Conservation (phyloP, 257 asterid species). For the Solanum microdontum region DNA sequence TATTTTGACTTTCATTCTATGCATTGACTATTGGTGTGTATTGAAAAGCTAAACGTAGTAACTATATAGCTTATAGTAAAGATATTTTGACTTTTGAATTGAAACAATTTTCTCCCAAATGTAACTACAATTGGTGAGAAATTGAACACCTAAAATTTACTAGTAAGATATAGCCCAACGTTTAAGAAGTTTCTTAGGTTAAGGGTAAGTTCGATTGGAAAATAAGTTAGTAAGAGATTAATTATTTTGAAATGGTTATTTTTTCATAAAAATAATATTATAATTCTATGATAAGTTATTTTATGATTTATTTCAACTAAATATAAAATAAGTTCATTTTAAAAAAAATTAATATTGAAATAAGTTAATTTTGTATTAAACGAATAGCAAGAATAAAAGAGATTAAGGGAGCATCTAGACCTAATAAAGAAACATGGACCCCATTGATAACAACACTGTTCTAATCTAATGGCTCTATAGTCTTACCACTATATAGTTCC, state of each 20-base stretch:
- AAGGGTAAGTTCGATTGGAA: not conserved
- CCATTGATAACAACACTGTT: not conserved
- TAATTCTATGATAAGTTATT: not conserved
- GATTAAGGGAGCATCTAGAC: too few relatives aligned
- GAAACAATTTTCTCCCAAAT: not conserved
- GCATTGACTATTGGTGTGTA: not conserved
- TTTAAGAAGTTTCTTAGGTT: not conserved
- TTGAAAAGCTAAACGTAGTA: not conserved
- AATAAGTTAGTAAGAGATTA: not conserved
- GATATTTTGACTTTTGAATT: not conserved
- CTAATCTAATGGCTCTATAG: not conserved
- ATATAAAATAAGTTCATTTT: too few relatives aligned
- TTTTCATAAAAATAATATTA: too few relatives aligned
- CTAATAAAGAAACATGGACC: not conserved
- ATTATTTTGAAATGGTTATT: too few relatives aligned
- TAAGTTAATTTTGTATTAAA: too few relatives aligned
- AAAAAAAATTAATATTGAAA: too few relatives aligned
- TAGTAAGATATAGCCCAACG: not conserved
- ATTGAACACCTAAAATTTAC: not conserved
- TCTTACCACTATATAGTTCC: not conserved
- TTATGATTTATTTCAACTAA: too few relatives aligned
- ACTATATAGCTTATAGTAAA: not conserved
- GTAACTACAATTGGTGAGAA: not conserved
- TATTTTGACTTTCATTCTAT: not conserved
- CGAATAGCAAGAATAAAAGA: not conserved